Conservation (phyloP, 352 stramenopile species). For the Pseudoperonospora humuli region DNA sequence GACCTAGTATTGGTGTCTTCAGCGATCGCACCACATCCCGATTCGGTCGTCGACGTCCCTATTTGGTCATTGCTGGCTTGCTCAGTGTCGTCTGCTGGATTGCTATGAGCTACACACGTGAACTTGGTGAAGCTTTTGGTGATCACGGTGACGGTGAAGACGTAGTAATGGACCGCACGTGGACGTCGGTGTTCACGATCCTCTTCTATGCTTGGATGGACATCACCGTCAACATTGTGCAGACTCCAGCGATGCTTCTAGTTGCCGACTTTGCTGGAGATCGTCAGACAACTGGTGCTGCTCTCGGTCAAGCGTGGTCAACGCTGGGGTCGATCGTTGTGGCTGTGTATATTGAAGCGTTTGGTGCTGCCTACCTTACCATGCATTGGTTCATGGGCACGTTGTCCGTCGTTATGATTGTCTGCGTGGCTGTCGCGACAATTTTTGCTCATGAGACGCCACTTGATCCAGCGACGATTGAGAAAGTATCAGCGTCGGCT, state of each 20-base stretch:
- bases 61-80: conserved; percentile 28
- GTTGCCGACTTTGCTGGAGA: conserved; percentile 49
- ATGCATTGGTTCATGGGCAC: conserved; percentile 45
- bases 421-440: conserved; percentile 22
- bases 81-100: conserved; percentile 41
- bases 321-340: conserved; percentile 38
- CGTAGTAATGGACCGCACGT: conserved; percentile 27
- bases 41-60: conserved; percentile 31
- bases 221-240: conserved; percentile 45
- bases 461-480: conserved; percentile 9
- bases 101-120: conserved; percentile 44
- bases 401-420: conserved; percentile 31
- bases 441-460: conserved; percentile 26
- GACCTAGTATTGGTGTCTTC: conserved; percentile 38
- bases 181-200: conserved; percentile 38
- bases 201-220: conserved; percentile 63
- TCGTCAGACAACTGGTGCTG: conserved; percentile 39
- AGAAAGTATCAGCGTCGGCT: conserved; percentile 8
- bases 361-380: conserved; percentile 32
- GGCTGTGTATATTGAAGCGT: conserved; percentile 39
- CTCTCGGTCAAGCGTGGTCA: conserved; percentile 31
- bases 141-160: conserved; percentile 25
- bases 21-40: conserved; percentile 33
- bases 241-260: conserved; percentile 39
- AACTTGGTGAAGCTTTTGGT: conserved; percentile 37